Conservation (phyloP, 805 yeast species). For the Cephaloascus albidus region DNA sequence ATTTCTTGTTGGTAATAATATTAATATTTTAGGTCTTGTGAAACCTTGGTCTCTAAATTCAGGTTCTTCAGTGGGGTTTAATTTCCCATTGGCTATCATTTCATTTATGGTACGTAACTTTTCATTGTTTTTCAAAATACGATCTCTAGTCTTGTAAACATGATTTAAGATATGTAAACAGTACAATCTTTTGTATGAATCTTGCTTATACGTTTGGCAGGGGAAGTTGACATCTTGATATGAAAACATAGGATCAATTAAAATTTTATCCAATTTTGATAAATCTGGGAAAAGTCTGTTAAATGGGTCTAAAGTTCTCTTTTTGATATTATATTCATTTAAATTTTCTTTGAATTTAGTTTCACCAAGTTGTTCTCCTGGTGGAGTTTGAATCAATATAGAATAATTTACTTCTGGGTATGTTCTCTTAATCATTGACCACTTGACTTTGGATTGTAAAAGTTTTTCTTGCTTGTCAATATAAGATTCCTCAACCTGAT, state of each 20-base stretch:
- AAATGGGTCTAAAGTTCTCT: constrained; percentile 23
- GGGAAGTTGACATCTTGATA: constrained; percentile 69
- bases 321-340: constrained; percentile 32
- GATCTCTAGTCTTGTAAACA: constrained; percentile 76
- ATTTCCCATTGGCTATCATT: constrained; percentile 24
- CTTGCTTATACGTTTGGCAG: constrained; percentile 38
- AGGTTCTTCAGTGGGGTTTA: constrained; percentile 25
- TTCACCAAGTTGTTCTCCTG: constrained; percentile 6
- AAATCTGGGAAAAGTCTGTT: constrained; percentile 14
- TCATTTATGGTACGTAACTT: constrained; percentile 37
- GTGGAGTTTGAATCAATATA: constrained; percentile 22
- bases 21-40: constrained; percentile 82
- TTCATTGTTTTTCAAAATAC: constrained; percentile 69
- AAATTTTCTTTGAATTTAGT: constrained; percentile 1
- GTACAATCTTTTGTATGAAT: constrained; percentile 52
- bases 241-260: constrained; percentile 58
- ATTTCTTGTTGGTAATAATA: constrained; percentile 78
- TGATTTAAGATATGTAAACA: constrained; percentile 73
- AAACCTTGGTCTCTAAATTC: constrained; percentile 91
- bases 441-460: constrained; percentile 13
- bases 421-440: constrained; percentile 16
- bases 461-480: constrained; percentile 16
- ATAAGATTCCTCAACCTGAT: constrained; percentile 31
- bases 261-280: constrained; percentile 31
- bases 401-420: constrained; percentile 15